Evolutionary conservation across 2,329 filamentous ascomycete genomes (phyloP).

Genomic region (Pochonia chlamydosporia): DNA sequence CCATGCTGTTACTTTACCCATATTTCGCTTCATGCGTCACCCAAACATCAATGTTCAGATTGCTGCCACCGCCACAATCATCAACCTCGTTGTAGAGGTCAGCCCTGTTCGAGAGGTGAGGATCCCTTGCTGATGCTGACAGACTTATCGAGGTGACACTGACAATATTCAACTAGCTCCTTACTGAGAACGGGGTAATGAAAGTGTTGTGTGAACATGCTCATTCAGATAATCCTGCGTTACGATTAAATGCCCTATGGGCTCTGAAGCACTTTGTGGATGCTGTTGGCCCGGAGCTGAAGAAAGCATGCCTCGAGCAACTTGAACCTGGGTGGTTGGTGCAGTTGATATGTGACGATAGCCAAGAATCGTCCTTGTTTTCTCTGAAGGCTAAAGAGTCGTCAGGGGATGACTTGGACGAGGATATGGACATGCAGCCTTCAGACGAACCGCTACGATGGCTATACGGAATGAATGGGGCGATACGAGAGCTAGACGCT

Average conservation of each 20-base stretch:
- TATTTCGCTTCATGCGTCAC: slow-evolving; percentile 71
- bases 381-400: slow-evolving; percentile 24
- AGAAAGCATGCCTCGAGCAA: slow-evolving; percentile 71
- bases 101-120: slow-evolving; percentile 85
- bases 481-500: slow-evolving; percentile 25
- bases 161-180: slow-evolving; percentile 44
- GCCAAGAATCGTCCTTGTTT: slow-evolving; percentile 45
- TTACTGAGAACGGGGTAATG: slow-evolving; percentile 69
- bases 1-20: slow-evolving; percentile 69
- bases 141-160: slow-evolving; percentile 10
- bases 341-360: slow-evolving; percentile 64
- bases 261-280: slow-evolving; percentile 86
- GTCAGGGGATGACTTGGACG: slow-evolving; percentile 40
- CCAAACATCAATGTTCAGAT: slow-evolving; percentile 74
- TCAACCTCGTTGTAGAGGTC: slow-evolving; percentile 81
- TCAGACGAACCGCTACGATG: slow-evolving; percentile 37
- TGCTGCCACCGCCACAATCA: slow-evolving; percentile 76
- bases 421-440: slow-evolving; percentile 52
- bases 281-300: slow-evolving; percentile 63
- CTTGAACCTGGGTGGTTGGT: slow-evolving; percentile 76
- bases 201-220: slow-evolving; percentile 77
- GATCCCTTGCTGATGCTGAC: slow-evolving; percentile 10
- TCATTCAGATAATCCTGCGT: slow-evolving; percentile 69
- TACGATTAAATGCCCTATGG: slow-evolving; percentile 86
- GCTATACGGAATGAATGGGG: slow-evolving; percentile 26